Base-by-base conservation (phyloP, 257 asterid genomes). In the Solanum tacnaense region DNA sequence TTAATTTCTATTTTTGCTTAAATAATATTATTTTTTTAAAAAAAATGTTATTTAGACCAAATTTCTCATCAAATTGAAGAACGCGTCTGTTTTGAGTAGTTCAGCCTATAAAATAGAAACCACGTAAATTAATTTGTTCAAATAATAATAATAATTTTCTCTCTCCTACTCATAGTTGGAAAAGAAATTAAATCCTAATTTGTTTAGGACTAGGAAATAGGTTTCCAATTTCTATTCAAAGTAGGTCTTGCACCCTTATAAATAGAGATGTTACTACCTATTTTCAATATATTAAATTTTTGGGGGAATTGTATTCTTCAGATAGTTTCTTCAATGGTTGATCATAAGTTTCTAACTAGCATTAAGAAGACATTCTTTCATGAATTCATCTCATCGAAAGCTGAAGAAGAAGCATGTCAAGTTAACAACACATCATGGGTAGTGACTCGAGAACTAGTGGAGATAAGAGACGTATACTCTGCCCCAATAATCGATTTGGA, bases 361-460 rank as follows among this genome's bases (percentile, higher is more conserved):
- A 90, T 84, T 88, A 91, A 91, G 79, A 94, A 90, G 52, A 84
- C 93, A 6, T 91, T 88, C n/a, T 88, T 75, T 88, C 88, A 91
- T 67, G 88, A 92, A 75, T 91, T 92, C 38, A 46, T 88, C 83
- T 92, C 93, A 1, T 6, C 88, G 52, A 91, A 88, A 74, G 89
- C 81, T 2, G 90, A 91, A 84, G 91, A 90, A 86, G 92, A 86
- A 87, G 89, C 84, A 21, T 56, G 79, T 16, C 10, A 41, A 6
- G 79, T 56, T 25, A 68, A 44, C 20, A 58, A 18, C 34, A 15
- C 13, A 5, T 86, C 3, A 32, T 36, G 27, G 34, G 83, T 29
- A 86, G 72, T 9, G 46, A 44, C 83, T 86, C 93, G 93, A 15
- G 60, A 62, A 70, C 86, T 93, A 70, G 85, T 92, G 38, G 95